Percentiles rank a stretch among this genome's conserved stretches.
Evolutionary conservation across 1,284 basidiomycete species (phyloP).

Genomic region (Kalmanozyma brasiliensis): DNA sequence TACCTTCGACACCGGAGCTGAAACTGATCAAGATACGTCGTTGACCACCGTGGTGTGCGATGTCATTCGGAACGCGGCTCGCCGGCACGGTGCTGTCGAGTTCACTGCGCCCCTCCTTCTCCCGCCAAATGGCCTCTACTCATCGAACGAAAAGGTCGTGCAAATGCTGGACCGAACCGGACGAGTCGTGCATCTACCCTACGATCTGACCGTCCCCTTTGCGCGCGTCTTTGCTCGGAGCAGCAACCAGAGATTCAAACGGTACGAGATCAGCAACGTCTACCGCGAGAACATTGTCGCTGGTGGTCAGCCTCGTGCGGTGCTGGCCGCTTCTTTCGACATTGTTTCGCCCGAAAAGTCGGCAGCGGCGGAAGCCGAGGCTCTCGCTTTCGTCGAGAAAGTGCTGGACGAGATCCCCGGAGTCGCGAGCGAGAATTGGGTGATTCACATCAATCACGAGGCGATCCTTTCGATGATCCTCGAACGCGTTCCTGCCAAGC

Average conservation of each 20-base stretch:
- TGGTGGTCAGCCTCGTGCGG: slow-evolving; percentile 67
- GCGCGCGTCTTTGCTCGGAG: slow-evolving; percentile 83
- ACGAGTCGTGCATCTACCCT: slow-evolving; percentile 66
- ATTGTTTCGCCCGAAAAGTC: slow-evolving; percentile 66
- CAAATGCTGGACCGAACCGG: slow-evolving; percentile 77
- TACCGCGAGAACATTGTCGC: slow-evolving; percentile 67
- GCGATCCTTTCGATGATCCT: slow-evolving; percentile 54
- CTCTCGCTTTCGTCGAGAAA: slow-evolving; percentile 62
- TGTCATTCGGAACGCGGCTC: slow-evolving; percentile 80
- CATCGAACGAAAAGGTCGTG: slow-evolving; percentile 86
- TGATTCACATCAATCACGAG: slow-evolving; percentile 65
- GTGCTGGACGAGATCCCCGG: slow-evolving; percentile 64
- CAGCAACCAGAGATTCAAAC: slow-evolving; percentile 82
- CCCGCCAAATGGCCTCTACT: slow-evolving; percentile 76
- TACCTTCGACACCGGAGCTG: slow-evolving; percentile 80
- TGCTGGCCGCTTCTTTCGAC: slow-evolving; percentile 67
- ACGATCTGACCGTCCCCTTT: slow-evolving; percentile 76
- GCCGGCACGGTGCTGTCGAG: slow-evolving; percentile 88
- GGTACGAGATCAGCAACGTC: slow-evolving; percentile 77
- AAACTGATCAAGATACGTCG: slow-evolving; percentile 77
- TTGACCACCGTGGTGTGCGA: slow-evolving; percentile 82
- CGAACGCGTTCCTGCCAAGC: slow-evolving; percentile 60
- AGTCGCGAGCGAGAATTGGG: slow-evolving; percentile 59
- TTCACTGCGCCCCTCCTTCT: slow-evolving; percentile 84
- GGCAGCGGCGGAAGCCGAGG: slow-evolving; percentile 66